These are phyloP conservation scores for Candida ortonii DNA, from an alignment of 805 yeast genomes.

Conservation along the genomic window DNA sequence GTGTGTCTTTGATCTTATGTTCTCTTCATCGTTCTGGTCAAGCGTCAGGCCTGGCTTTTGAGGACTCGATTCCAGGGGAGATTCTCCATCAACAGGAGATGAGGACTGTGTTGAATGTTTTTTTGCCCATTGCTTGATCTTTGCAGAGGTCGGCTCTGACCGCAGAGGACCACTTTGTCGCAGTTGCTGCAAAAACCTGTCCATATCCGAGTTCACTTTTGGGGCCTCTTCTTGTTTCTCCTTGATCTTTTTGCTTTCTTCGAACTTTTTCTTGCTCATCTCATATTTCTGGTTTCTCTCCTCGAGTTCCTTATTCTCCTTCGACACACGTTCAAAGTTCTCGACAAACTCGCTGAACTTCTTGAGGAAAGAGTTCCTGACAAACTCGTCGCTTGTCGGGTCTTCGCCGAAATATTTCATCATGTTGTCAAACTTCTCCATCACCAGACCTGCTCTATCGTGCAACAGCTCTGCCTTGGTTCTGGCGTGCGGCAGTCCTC, in stretches of 20 bases:
- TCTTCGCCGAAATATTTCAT: conserved; percentile 94
- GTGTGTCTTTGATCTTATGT: conserved; percentile 27
- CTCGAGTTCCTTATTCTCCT: conserved; percentile 76
- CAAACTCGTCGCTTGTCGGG: conserved; percentile 55
- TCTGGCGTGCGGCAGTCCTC: conserved; percentile 73
- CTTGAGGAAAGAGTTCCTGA: conserved; percentile 67
- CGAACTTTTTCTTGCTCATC: conserved; percentile 63
- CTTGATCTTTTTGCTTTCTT: conserved; percentile 36
- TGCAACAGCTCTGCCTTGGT: conserved; percentile 63
- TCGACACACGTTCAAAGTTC: conserved; percentile 76
- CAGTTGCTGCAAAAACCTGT: conserved; percentile 77
- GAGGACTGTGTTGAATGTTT: conserved; percentile 41
- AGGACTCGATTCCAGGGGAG: conserved; percentile 7
- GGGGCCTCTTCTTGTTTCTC: conserved; percentile 41
- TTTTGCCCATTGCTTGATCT: conserved; percentile 75
- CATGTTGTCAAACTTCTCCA: conserved; percentile 62
- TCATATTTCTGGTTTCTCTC: conserved; percentile 78
- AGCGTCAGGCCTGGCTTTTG: conserved; percentile 18
- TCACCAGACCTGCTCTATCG: conserved; percentile 59
- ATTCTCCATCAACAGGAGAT: conserved; percentile 18
- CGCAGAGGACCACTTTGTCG: conserved; percentile 80
- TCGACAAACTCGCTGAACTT: conserved; percentile 76
- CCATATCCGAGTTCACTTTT: conserved; percentile 57
- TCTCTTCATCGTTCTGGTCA: conserved; percentile 19
- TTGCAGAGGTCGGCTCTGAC: conserved; percentile 75